These are phyloP conservation scores for Populus euphratica DNA, from an alignment of 345 rosid genomes.

Conservation along the genomic window DNA sequence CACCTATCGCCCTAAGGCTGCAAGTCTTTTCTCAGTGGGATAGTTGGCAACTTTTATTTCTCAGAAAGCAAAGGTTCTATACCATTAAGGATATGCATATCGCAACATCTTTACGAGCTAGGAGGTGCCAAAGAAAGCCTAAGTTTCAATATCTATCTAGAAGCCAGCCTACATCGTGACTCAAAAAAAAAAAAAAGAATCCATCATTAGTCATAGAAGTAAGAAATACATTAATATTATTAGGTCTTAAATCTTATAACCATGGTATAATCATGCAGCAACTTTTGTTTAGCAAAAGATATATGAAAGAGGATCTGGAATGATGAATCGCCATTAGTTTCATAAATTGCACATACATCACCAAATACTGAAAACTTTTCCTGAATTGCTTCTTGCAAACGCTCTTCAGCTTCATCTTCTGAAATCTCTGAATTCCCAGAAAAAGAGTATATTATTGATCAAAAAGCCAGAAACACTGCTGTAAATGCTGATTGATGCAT, in stretches of 20 bases:
- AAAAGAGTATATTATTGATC: constrained; percentile 15
- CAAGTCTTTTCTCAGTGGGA: background rate
- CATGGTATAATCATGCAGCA: background rate
- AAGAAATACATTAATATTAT: too few species aligned
- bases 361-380: constrained; percentile 96
- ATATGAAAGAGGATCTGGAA: background rate
- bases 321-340: constrained; percentile 14
- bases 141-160: background rate
- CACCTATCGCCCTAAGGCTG: background rate
- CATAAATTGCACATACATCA: constrained; percentile 56
- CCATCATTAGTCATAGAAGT: background rate
- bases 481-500: constrained; percentile 1
- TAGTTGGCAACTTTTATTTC: background rate
- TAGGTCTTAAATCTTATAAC: background rate
- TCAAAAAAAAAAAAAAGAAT: background rate
- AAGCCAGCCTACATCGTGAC: background rate
- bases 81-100: background rate
- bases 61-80: background rate
- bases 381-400: constrained; percentile 88
- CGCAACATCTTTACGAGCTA: background rate
- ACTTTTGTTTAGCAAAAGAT: background rate
- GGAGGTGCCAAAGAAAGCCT: background rate
- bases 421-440: constrained; percentile 68
- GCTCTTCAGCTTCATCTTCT: constrained; percentile 96
- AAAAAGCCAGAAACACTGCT: constrained; percentile 8